A percentile compares a stretch with the other conserved stretches of the same genome.
Conservation (phyloP, 139 green algal genomes). For the Zygnema cylindricum region DNA sequence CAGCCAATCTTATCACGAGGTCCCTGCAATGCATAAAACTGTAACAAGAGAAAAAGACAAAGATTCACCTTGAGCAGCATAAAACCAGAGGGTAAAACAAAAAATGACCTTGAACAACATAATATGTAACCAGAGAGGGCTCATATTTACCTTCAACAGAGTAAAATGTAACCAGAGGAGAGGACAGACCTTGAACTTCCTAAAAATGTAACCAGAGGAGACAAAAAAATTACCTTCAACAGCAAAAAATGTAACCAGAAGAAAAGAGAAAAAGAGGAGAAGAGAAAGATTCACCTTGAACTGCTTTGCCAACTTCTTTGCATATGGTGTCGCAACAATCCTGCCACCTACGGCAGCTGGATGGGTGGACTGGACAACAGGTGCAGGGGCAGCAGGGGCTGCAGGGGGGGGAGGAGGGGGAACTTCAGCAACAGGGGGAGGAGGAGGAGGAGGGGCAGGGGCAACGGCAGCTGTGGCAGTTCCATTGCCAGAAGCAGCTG, state of each 20-base stretch:
- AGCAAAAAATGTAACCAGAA: background rate
- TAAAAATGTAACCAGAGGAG: background rate
- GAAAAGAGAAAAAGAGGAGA: background rate
- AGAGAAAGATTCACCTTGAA: slow-evolving; percentile 67
- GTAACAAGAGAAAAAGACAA: no score
- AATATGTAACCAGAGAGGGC: no score
- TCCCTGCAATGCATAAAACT: no score
- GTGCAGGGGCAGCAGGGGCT: slow-evolving; percentile 61
- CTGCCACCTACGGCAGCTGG: slow-evolving; percentile 65
- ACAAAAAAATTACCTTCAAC: background rate
- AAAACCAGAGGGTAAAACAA: no score
- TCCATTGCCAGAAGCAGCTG: slow-evolving; percentile 40
- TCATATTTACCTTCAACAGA: background rate
- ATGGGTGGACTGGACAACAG: slow-evolving; percentile 58
- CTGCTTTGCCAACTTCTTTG: slow-evolving; percentile 97
- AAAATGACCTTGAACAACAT: no score
- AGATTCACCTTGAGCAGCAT: no score
- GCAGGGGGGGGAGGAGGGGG: slow-evolving; percentile 67
- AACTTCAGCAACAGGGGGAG: slow-evolving; percentile 55
- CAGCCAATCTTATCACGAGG: no score
- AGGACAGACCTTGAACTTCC: background rate
- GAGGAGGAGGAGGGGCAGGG: slow-evolving; percentile 44
- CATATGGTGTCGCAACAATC: slow-evolving; percentile 95
- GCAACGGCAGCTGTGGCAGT: slow-evolving; percentile 60
- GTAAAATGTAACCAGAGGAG: background rate